These are phyloP conservation scores for Aspergillus wentii DNA, from an alignment of 495 filamentous ascomycete species.

Conservation along the genomic window DNA sequence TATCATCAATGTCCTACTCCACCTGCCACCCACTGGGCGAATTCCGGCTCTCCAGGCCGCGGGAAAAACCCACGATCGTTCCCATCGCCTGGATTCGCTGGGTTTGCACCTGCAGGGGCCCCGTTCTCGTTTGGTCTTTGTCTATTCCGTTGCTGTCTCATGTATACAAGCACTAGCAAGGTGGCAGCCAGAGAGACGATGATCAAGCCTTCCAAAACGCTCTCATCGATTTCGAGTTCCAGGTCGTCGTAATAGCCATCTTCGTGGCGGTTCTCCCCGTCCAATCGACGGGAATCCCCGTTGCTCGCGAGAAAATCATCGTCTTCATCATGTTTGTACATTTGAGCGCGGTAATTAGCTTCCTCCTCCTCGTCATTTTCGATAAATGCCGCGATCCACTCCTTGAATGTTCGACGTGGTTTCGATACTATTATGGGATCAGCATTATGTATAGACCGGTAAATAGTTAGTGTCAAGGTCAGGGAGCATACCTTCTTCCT, in stretches of 20 bases:
- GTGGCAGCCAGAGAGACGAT: constrained; percentile 74
- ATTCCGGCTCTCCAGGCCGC: constrained; percentile 65
- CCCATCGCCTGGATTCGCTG: constrained; percentile 31
- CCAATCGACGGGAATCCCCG: constrained; percentile 42
- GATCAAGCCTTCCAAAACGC: constrained; percentile 75
- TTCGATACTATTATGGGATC: constrained; percentile 42
- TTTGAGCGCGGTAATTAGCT: constrained; percentile 39
- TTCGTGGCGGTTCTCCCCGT: constrained; percentile 46
- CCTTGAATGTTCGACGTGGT: constrained; percentile 68
- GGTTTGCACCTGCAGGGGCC: constrained; percentile 20
- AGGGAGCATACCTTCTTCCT: constrained; percentile 69
- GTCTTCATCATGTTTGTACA: constrained; percentile 55
- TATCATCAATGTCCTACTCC: constrained; percentile 62
- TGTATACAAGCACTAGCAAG: constrained; percentile 74
- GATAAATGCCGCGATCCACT: constrained; percentile 82
- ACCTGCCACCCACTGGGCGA: constrained; percentile 69
- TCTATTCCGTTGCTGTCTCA: constrained; percentile 71
- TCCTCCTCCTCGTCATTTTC: constrained; percentile 58
- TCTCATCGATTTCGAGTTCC: constrained; percentile 63
- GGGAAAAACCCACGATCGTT: constrained; percentile 67
- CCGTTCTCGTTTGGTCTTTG: constrained; percentile 45
- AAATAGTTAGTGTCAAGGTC: neutral
- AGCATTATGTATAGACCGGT: too few species aligned
- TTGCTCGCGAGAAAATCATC: constrained; percentile 47
- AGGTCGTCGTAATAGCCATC: constrained; percentile 64